Evolutionary conservation across 2,329 filamentous ascomycete genomes (phyloP), one percentile per base, ranked within the genome.

Genomic region (Geosmithia flava): DNA sequence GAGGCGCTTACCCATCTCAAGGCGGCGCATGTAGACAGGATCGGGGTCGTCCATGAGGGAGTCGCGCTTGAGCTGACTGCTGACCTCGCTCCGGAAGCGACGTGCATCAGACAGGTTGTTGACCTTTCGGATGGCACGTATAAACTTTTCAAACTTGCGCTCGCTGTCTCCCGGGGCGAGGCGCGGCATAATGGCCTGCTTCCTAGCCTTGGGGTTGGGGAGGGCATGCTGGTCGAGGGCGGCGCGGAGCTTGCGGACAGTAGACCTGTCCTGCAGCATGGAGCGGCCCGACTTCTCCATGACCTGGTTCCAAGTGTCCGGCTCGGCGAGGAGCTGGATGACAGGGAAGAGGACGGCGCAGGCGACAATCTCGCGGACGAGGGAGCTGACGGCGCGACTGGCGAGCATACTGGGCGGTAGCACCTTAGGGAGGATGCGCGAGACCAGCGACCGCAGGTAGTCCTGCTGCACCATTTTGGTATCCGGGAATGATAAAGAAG

Each of bases 291-390:
- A 88, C 49, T 83, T 90, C 64, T 97, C 91, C 75, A 97, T 88
- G 51, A 95, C 66, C 63, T 96, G 90, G 58, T 98, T 97, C 91
- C 91, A 98, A 8, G 85, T 95, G 67, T 98, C 94, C 1, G 94
- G 90, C 56, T 98, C 91, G 5, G 87, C 80, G 17, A 98, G 70
- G 52, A 89, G 71, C 56, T 84, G 81, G 60, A 96, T 74, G 20
- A 94, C 69, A 1, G 93, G 93, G 42, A 81, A 82, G 39, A 98
- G 70, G 40, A 98, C 83, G n/a, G 88, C 87, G 63, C 93, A 96
- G 20, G 88, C 76, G n/a, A 96, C 80, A 51, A 98, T 83, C 67
- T 98, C 94, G 56, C 86, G 82, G 51, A 96, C 76, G 48, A 98
- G 70, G 37, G 83, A 84, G 30, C 78, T 80, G 7, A 96, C 90